These are phyloP conservation scores for Dissophora globulifera DNA, from an alignment of 192 early-diverging fungal species.

Conservation along the genomic window DNA sequence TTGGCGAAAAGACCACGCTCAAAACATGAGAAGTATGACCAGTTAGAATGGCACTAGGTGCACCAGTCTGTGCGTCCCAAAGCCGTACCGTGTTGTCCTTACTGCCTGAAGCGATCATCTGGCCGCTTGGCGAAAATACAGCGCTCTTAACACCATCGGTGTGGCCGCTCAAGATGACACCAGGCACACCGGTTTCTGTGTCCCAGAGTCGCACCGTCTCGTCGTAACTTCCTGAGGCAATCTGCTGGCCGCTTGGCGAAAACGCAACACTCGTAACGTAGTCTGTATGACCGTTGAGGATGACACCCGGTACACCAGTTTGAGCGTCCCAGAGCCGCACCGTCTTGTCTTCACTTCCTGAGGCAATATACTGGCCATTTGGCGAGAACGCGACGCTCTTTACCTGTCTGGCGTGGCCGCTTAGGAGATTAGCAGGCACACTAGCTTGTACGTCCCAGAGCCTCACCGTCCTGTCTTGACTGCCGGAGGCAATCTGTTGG, in stretches of 20 bases:
- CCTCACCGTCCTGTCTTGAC: not conserved
- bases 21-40: not conserved
- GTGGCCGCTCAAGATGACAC: not conserved
- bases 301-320: not conserved
- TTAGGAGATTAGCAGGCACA: not conserved
- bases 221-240: not conserved
- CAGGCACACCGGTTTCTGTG: not conserved
- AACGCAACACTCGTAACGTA: not conserved
- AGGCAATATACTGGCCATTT: not conserved
- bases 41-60: not conserved
- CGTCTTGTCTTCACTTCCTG: not conserved
- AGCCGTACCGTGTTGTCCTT: not conserved
- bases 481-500: not conserved
- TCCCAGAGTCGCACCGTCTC: constrained; percentile 1
- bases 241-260: not conserved
- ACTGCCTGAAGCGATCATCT: not conserved
- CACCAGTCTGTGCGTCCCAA: not conserved
- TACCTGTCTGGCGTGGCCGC: not conserved
- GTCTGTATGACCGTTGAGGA: not conserved
- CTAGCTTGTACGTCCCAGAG: constrained; percentile 8
- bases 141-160: not conserved
- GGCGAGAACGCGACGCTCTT: not conserved
- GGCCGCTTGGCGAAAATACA: not conserved
- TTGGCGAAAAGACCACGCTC: not conserved
- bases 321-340: constrained; percentile 1